Conservation (phyloP, 1,284 basidiomycete genomes). For the Ganoderma lucidum region DNA sequence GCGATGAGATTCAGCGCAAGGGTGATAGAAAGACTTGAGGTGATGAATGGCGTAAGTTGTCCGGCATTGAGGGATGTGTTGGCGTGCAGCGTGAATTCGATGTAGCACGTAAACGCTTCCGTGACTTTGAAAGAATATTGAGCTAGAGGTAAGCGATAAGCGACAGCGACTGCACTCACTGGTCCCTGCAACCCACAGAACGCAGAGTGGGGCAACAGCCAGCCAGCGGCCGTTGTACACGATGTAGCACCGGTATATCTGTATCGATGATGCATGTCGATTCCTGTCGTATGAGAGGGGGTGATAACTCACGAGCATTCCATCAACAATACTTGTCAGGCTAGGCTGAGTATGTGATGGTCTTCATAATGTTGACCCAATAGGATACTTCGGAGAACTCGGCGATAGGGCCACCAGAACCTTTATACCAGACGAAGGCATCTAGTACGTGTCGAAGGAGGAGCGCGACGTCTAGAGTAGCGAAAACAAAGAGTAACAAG, state of each 20-base stretch:
- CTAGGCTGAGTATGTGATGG: constrained; percentile 29
- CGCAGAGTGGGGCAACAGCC: constrained; percentile 11
- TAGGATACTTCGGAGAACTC: constrained; percentile 37
- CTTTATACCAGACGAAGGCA: constrained; percentile 39
- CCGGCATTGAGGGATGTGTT: constrained; percentile 8
- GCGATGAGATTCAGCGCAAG: constrained; percentile 46
- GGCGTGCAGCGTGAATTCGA: constrained; percentile 8
- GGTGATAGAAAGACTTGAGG: constrained; percentile 46
- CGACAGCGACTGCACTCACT: neutral
- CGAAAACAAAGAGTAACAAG: constrained; percentile 18
- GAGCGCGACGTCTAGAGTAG: constrained; percentile 37
- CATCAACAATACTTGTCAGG: constrained; percentile 36
- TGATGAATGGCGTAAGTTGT: constrained; percentile 45
- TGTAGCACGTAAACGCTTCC: neutral
- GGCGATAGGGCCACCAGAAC: constrained; percentile 33
- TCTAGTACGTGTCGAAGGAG: constrained; percentile 37
- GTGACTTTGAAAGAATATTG: neutral
- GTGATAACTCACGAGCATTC: constrained; percentile 34
- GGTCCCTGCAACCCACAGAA: constrained; percentile 10
- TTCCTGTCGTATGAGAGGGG: neutral
- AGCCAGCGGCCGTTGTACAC: constrained; percentile 32
- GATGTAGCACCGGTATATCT: constrained; percentile 42
- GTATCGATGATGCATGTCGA: neutral
- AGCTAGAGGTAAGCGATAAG: neutral
- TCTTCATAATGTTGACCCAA: constrained; percentile 39